A percentile compares a stretch with the other conserved stretches of the same genome.
Evolutionary conservation across 305 asterid species (phyloP).

Genomic region (Rubia peregrina): DNA sequence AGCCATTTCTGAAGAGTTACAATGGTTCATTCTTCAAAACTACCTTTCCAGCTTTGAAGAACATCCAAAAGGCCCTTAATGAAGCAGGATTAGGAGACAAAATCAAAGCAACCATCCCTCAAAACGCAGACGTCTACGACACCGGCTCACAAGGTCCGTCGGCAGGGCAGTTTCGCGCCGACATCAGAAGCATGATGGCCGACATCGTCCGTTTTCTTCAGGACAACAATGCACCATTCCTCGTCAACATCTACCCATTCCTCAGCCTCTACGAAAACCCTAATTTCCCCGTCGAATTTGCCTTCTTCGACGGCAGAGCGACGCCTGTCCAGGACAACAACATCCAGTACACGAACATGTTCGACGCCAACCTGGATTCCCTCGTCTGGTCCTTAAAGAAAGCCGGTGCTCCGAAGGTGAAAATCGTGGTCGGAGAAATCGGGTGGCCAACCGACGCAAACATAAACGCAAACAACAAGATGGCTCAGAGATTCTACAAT

Average conservation of each 20-base stretch:
- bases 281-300: constrained; percentile 29
- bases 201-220: constrained; percentile 10
- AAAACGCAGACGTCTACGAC: constrained; percentile 17
- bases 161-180: constrained; percentile 31
- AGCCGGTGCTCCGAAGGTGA: constrained; percentile 24
- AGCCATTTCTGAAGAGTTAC: constrained; percentile 20
- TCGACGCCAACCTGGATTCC: constrained; percentile 33
- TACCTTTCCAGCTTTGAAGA: constrained; percentile 16
- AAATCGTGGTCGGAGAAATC: constrained; percentile 33
- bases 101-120: constrained; percentile 24
- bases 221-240: constrained; percentile 24
- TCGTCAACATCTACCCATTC: constrained; percentile 35
- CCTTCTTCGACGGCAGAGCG: constrained; percentile 29
- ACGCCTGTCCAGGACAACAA: constrained; percentile 26
- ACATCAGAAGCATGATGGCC: constrained; percentile 20
- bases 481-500: constrained; percentile 27
- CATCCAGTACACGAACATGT: constrained; percentile 28
- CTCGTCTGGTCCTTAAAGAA: constrained; percentile 32
- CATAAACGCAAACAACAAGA: constrained; percentile 16
- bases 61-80: constrained; percentile 17
- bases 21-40: constrained; percentile 12
- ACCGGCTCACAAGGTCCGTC: constrained; percentile 27
- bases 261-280: constrained; percentile 30
- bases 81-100: constrained; percentile 17
- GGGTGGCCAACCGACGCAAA: constrained; percentile 41